These are phyloP conservation scores for Akanthomyces dipterigenus DNA, from an alignment of 2,329 filamentous ascomycete species.

Conservation along the genomic window DNA sequence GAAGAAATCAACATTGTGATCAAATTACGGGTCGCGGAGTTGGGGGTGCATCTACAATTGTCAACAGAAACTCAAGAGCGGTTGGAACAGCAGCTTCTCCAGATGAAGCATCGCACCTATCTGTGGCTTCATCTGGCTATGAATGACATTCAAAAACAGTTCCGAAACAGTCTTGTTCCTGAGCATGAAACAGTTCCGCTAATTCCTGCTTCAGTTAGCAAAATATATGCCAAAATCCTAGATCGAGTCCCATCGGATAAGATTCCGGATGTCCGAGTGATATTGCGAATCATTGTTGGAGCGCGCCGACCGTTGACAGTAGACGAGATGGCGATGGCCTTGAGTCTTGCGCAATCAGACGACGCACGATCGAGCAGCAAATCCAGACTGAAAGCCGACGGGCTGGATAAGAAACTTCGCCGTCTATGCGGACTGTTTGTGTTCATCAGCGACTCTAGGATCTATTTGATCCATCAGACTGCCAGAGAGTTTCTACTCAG, in stretches of 20 bases:
- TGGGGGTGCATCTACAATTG: background rate
- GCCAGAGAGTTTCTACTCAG: conserved; percentile 12
- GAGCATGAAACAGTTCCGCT: background rate
- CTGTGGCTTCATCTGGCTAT: background rate
- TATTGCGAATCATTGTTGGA: background rate
- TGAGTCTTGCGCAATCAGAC: background rate
- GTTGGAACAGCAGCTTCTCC: background rate
- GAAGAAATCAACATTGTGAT: conserved; percentile 19
- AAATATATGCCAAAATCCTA: background rate
- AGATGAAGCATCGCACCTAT: conserved; percentile 1
- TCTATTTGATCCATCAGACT: conserved; percentile 15
- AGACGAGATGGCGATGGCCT: background rate
- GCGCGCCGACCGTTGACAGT: background rate
- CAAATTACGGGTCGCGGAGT: background rate
- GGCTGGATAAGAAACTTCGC: background rate
- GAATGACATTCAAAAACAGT: conserved; percentile 1
- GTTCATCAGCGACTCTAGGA: conserved; percentile 7
- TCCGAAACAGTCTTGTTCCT: conserved; percentile 8
- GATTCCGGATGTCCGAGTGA: background rate
- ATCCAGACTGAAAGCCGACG: background rate
- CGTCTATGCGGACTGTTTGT: conserved; percentile 14
- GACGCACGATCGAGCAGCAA: background rate
- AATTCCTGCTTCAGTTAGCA: background rate
- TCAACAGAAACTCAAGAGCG: background rate
- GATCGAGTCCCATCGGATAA: background rate